Conservation (phyloP, 2,329 filamentous ascomycete genomes). For the Chaetomiaceae sp. region DNA sequence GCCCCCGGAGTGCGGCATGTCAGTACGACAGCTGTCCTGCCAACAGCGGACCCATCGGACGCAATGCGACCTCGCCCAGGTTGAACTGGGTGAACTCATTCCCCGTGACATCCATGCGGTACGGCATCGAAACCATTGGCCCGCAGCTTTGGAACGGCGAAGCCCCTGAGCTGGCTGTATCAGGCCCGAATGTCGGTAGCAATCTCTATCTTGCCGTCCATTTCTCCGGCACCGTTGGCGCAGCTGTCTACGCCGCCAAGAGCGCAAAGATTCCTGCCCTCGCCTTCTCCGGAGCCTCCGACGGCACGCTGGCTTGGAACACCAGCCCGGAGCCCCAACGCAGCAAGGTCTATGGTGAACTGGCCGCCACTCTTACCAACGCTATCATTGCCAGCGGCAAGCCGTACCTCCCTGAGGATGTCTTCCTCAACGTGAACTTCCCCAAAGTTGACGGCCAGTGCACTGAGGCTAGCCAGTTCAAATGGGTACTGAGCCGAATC, state of each 20-base stretch:
- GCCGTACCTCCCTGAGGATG: slow-evolving; percentile 58
- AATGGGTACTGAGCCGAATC: slow-evolving; percentile 61
- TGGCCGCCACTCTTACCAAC: slow-evolving; percentile 55
- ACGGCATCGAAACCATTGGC: slow-evolving; percentile 55
- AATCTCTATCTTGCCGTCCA: slow-evolving; percentile 55
- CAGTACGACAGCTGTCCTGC: slow-evolving; percentile 58
- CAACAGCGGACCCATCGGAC: slow-evolving; percentile 51
- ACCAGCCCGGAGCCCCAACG: slow-evolving; percentile 47
- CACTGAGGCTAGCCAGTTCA: slow-evolving; percentile 49
- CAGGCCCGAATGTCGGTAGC: slow-evolving; percentile 57
- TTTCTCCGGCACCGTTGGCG: slow-evolving; percentile 66
- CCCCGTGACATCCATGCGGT: slow-evolving; percentile 60
- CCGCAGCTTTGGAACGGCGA: slow-evolving; percentile 49
- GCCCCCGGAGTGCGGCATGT: slow-evolving; percentile 47
- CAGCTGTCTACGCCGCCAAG: slow-evolving; percentile 54
- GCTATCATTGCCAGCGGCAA: slow-evolving; percentile 51
- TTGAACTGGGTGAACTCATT: slow-evolving; percentile 71
- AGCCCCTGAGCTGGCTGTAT: slow-evolving; percentile 58
- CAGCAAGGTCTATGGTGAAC: slow-evolving; percentile 58
- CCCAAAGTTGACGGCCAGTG: slow-evolving; percentile 50
- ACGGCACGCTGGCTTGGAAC: slow-evolving; percentile 51
- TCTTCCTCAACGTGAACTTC: slow-evolving; percentile 68
- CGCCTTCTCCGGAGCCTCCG: slow-evolving; percentile 58
- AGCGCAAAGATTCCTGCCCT: slow-evolving; percentile 58
- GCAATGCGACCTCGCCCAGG: slow-evolving; percentile 51